These are phyloP conservation scores for Ophiostoma novo-ulmi DNA, from an alignment of 2,329 filamentous ascomycete species.

Conservation along the genomic window DNA sequence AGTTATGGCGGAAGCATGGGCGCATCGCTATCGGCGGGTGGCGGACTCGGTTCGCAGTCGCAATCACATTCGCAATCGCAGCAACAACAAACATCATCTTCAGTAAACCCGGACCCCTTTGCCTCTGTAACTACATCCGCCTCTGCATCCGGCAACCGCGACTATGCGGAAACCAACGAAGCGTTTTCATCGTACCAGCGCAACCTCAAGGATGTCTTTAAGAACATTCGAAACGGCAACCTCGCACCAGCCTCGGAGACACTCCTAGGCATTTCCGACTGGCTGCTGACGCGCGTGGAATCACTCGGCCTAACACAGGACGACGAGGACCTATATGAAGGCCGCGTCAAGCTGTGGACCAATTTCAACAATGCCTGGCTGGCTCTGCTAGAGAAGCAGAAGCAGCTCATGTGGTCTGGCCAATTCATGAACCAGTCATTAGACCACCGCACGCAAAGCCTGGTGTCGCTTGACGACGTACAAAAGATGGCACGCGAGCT, in stretches of 20 bases:
- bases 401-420: constrained; percentile 62
- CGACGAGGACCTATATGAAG: constrained; percentile 66
- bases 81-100: neutral
- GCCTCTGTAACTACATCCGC: neutral
- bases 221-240: constrained; percentile 56
- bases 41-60: constrained; percentile 39
- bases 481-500: constrained; percentile 78
- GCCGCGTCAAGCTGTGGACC: constrained; percentile 81
- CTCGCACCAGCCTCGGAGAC: constrained; percentile 49
- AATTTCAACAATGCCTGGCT: constrained; percentile 95
- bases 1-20: constrained; percentile 47
- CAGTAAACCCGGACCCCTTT: neutral
- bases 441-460: constrained; percentile 50
- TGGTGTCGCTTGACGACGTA: constrained; percentile 65
- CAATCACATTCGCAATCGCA: neutral
- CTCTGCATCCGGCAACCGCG: neutral
- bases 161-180: constrained; percentile 44
- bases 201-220: constrained; percentile 63
- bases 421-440: constrained; percentile 38
- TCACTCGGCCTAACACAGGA: constrained; percentile 69
- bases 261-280: constrained; percentile 49
- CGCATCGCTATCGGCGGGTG: constrained; percentile 32
- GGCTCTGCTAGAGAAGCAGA: constrained; percentile 74
- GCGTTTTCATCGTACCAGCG: constrained; percentile 63
- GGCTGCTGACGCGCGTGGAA: constrained; percentile 51